Percentiles rank a stretch among this genome's conserved stretches.
These are phyloP conservation scores for Penicillium canariense DNA, from an alignment of 495 filamentous ascomycete species.

Conservation along the genomic window DNA sequence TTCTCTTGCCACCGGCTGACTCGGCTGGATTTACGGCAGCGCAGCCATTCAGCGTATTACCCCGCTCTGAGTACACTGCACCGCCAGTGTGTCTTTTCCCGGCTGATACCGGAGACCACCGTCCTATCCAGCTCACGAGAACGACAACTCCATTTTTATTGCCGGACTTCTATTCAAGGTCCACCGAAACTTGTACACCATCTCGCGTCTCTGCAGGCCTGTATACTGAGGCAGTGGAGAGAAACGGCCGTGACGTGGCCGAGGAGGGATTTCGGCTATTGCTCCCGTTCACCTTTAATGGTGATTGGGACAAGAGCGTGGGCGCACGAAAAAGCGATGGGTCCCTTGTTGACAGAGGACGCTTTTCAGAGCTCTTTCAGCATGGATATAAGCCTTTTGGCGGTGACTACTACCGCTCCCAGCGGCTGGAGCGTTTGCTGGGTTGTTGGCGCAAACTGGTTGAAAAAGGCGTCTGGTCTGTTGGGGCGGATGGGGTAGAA, in stretches of 20 bases:
- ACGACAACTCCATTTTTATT: slow-evolving; percentile 11
- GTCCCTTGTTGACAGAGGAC: slow-evolving; percentile 9
- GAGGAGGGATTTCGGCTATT: slow-evolving; percentile 24
- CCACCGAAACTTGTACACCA: slow-evolving; percentile 7
- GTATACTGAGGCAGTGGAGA: slow-evolving; percentile 16
- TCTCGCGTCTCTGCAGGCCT: slow-evolving; percentile 18
- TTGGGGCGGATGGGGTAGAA: slow-evolving; percentile 15
- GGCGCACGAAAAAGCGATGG: slow-evolving; percentile 18
- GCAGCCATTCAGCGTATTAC: slow-evolving; percentile 10
- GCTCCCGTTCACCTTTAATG: slow-evolving; percentile 18
- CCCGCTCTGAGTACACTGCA: slow-evolving; percentile 10
- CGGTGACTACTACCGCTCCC: slow-evolving; percentile 14
- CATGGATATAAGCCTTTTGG: slow-evolving; percentile 19
- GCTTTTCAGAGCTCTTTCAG: slow-evolving; percentile 17
- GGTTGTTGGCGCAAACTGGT: slow-evolving; percentile 19
- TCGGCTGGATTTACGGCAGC: slow-evolving; percentile 7
- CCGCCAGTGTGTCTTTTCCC: slow-evolving; percentile 19
- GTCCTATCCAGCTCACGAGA: slow-evolving; percentile 15
- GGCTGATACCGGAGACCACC: slow-evolving; percentile 13
- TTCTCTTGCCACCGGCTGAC: slow-evolving; percentile 15
- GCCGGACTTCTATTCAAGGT: slow-evolving; percentile 8
- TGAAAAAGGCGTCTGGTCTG: slow-evolving; percentile 17
- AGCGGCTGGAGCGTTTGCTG: slow-evolving; percentile 20
- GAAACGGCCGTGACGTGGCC: slow-evolving; percentile 7
- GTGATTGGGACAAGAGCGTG: slow-evolving; percentile 6